Evolutionary conservation across 2,329 filamentous ascomycete genomes (phyloP), one percentile per base, ranked within the genome.

Genomic region (Trichoderma sp.): DNA sequence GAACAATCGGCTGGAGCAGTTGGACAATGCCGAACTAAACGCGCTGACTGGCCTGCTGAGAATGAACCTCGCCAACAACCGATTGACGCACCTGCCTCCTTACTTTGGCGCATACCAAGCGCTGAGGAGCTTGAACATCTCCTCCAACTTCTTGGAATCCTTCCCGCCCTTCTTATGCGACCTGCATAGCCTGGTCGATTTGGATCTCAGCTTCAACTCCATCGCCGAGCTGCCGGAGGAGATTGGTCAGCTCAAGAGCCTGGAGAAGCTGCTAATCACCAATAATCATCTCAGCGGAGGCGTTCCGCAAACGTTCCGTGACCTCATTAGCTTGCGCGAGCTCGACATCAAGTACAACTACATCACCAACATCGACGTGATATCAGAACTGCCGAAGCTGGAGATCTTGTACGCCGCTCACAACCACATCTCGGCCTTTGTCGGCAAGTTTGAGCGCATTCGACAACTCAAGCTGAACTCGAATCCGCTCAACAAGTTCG

Each of bases 171-270:
- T 96, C 71, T 81, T 99, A 24, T 94, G 92, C 76, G 85, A 92
- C 26, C 80, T 99, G 21, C 87, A 87, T 69, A 93, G 90, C 50
- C 79, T 99, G 52, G 91, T 97, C 14, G 94, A 99, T 74, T 85
- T 99, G 47, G 95, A 99, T 72, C 87, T 99, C 74, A 98, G 94
- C 75, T 99, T 99, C 84, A 99, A 99, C 74, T 86, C 89, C 47
- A 97, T 99, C 68, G 85, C 86, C 12, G 85, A 81, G 62, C 80
- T 99, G 7, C 93, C 93, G 0, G 88, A 89, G 15, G 81, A 88
- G 68, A 91, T 99, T 69, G 92, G 93, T 7, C 87, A 88, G 63
- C 79, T 99, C 65, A 87, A 83, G 65, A 91, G 88, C 63, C 80
- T 99, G 44, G 95, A 98, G 77, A 88, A 93, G 68, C 85, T 99